phyloP scores from a whole-genome alignment of 495 filamentous ascomycete genomes.

The Alectoria sarmentosa region DNA sequence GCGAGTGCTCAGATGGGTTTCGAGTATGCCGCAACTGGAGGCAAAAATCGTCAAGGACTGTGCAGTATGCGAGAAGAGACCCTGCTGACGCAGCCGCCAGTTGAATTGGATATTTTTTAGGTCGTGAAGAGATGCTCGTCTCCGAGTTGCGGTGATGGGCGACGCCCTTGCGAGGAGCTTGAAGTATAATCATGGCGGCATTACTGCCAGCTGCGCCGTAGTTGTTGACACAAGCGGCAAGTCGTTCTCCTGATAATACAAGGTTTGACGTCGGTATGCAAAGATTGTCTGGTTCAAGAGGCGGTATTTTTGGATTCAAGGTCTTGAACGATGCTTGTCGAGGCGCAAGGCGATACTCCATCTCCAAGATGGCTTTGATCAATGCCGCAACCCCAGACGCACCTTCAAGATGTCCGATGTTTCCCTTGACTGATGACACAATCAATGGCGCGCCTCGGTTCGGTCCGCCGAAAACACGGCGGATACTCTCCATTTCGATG shows the following conservation, averaged over 20 bases:
- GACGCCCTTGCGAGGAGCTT: constrained; percentile 16
- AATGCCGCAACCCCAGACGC: constrained; percentile 40
- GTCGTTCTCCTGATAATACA: constrained; percentile 25
- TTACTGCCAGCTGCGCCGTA: constrained; percentile 48
- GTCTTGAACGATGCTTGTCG: constrained; percentile 32
- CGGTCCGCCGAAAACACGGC: constrained; percentile 30
- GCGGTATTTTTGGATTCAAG: constrained; percentile 38
- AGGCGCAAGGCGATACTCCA: constrained; percentile 34
- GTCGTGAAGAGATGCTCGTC: background rate
- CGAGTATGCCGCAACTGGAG: constrained; percentile 7
- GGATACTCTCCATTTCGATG: constrained; percentile 33
- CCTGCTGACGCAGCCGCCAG: constrained; percentile 20
- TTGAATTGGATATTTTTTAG: constrained; percentile 17
- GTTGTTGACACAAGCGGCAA: constrained; percentile 33
- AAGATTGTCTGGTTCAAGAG: constrained; percentile 31
- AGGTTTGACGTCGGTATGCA: constrained; percentile 28
- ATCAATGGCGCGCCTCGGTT: constrained; percentile 21
- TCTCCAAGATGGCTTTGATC: constrained; percentile 40
- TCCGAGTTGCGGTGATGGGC: background rate
- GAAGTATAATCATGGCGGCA: constrained; percentile 37
- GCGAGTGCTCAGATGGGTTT: background rate
- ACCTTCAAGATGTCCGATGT: constrained; percentile 42
- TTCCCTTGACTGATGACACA: constrained; percentile 39
- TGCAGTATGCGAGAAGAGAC: constrained; percentile 21
- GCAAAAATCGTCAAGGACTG: constrained; percentile 11